Evolutionary conservation across 306 rosid species (phyloP).

Genomic region (Cucurbita maxima): DNA sequence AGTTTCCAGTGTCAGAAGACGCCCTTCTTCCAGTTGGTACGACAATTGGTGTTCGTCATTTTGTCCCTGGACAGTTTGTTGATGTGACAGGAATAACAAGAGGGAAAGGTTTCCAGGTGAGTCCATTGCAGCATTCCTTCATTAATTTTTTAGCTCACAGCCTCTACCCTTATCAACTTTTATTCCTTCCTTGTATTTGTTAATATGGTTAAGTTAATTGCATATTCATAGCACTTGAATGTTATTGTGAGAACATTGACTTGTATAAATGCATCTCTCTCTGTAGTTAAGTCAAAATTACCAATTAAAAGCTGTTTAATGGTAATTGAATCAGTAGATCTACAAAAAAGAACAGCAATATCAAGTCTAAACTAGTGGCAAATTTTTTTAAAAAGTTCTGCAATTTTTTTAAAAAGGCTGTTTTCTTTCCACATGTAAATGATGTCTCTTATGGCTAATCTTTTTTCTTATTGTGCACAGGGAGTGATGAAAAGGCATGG

Average conservation of each 20-base stretch:
- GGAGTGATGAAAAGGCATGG: constrained; percentile 54
- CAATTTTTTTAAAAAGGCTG: not conserved
- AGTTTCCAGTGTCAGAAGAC: constrained; percentile 88
- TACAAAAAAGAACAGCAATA: too few species aligned
- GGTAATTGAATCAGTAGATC: too few species aligned
- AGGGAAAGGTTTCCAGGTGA: constrained; percentile 97
- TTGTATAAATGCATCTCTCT: too few species aligned
- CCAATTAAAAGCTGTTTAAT: too few species aligned
- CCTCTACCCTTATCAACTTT: not conserved
- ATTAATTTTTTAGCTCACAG: not conserved
- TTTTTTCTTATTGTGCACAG: constrained; percentile 24
- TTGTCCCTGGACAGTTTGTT: constrained; percentile 91
- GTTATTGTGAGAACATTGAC: not conserved
- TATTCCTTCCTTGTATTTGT: not conserved
- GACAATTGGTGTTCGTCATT: constrained; percentile 69
- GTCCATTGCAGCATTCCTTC: not conserved
- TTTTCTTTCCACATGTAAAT: not conserved
- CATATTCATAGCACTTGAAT: not conserved
- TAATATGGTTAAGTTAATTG: not conserved
- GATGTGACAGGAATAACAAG: constrained; percentile 72
- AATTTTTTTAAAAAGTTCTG: too few species aligned
- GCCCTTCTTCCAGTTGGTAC: constrained; percentile 95
- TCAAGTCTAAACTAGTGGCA: too few species aligned
- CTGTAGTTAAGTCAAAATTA: too few species aligned
- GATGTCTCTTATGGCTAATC: constrained; percentile 1